Percentiles rank a stretch among this genome's conserved stretches.
Conservation (phyloP, 2,329 filamentous ascomycete genomes). For the Aspergillus intermedius region DNA sequence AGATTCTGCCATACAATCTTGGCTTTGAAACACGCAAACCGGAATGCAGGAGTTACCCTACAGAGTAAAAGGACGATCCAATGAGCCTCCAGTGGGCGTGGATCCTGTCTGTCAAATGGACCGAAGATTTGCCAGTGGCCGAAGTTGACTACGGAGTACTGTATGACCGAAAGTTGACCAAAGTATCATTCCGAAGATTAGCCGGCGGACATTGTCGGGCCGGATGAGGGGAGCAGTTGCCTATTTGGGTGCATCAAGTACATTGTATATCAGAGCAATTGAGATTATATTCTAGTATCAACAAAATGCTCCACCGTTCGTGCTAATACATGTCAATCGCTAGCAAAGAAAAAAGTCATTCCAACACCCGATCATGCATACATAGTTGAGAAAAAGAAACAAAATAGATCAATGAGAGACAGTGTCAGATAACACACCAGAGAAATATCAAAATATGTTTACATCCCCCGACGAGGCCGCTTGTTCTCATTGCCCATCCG, state of each 20-base stretch:
- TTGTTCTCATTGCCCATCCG: slow-evolving; percentile 37
- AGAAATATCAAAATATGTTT: slow-evolving; percentile 5
- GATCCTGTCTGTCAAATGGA: no score
- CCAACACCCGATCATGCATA: no score
- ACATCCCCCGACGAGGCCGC: slow-evolving; percentile 34
- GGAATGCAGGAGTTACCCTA: no score
- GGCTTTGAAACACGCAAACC: no score
- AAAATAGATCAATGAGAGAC: slow-evolving; percentile 2
- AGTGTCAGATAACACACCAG: slow-evolving; percentile 5
- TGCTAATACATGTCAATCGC: not conserved
- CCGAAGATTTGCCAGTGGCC: not conserved
- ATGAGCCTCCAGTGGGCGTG: not conserved
- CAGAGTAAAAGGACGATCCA: not conserved
- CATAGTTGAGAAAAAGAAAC: slow-evolving; percentile 5
- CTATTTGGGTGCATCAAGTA: not conserved
- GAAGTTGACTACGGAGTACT: not conserved
- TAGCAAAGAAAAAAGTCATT: not conserved
- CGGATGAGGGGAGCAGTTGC: not conserved
- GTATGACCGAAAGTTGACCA: not conserved
- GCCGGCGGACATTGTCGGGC: not conserved
- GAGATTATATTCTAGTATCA: not conserved
- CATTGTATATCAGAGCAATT: not conserved
- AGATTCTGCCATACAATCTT: not conserved
- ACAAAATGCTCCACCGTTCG: not conserved
- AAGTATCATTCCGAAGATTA: not conserved